Evolutionary conservation across 2,329 filamentous ascomycete genomes (phyloP).

Genomic region (Stagonosporopsis cucurbitacearum): DNA sequence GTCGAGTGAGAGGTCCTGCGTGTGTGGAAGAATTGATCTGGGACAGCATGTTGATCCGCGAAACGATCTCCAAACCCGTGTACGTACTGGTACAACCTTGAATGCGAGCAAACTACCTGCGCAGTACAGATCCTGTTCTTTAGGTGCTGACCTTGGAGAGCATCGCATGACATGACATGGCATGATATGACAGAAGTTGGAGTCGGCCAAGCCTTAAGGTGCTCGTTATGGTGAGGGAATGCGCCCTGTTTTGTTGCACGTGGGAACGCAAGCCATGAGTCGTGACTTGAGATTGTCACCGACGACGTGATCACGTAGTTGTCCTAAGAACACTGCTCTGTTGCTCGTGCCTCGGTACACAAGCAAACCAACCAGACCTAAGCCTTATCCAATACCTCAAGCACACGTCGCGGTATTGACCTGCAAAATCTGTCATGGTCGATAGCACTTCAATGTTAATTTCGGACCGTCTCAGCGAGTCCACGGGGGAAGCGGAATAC

Average conservation of each 20-base stretch:
- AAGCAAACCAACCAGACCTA: not conserved
- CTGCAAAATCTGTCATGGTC: not conserved
- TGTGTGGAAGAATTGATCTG: no score
- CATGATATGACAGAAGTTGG: not conserved
- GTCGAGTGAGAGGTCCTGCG: no score
- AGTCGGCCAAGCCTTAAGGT: not conserved
- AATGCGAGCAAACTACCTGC: no score
- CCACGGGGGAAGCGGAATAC: constrained; percentile 6
- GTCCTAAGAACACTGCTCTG: no score
- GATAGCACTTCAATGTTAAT: not conserved
- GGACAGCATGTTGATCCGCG: no score
- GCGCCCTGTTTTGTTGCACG: not conserved
- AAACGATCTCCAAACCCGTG: no score
- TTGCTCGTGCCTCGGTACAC: not conserved
- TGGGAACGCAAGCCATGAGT: not conserved
- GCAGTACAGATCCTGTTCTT: not conserved
- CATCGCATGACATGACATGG: no score
- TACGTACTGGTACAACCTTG: no score
- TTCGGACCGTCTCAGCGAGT: constrained; percentile 1
- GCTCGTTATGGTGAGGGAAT: not conserved
- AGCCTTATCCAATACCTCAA: not conserved
- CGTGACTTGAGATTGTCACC: not conserved
- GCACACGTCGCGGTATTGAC: not conserved
- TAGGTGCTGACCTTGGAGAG: no score
- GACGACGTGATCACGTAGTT: no score